phyloP scores from a whole-genome alignment of 2,329 filamentous ascomycete species.

The Mariannaea sp. region DNA sequence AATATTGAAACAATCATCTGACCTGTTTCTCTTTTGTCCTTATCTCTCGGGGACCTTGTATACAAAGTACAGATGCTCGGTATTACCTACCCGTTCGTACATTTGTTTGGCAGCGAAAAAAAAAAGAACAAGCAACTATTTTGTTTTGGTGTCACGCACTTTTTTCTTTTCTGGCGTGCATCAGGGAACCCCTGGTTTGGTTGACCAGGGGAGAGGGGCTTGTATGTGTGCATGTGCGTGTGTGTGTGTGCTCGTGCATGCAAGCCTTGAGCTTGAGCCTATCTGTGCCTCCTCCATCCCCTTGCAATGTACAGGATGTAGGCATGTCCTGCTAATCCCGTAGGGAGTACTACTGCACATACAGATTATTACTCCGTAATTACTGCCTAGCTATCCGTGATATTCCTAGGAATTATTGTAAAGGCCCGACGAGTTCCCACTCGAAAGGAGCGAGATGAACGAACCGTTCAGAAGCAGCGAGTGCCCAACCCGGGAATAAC shows the following conservation, averaged over 20 bases:
- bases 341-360: no score
- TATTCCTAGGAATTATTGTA: no score
- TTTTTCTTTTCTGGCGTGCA: background rate
- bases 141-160: constrained; percentile 7
- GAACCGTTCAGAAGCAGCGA: constrained; percentile 14
- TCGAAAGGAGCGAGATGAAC: constrained; percentile 24
- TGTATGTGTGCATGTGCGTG: constrained; percentile 25
- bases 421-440: background rate
- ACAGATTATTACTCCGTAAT: no score
- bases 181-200: background rate
- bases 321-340: no score
- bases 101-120: no score
- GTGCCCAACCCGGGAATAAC: constrained; percentile 28
- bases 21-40: background rate
- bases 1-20: constrained; percentile 8
- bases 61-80: background rate
- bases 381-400: no score
- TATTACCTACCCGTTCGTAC: background rate
- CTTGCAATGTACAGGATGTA: no score
- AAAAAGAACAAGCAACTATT: no score
- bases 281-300: no score
- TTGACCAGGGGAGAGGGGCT: constrained; percentile 15
- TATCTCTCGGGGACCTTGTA: constrained; percentile 5
- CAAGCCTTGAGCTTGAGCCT: background rate
- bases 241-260: background rate